Conservation (phyloP, 371 early-diverging fungal species). For the Circinella umbellata region DNA sequence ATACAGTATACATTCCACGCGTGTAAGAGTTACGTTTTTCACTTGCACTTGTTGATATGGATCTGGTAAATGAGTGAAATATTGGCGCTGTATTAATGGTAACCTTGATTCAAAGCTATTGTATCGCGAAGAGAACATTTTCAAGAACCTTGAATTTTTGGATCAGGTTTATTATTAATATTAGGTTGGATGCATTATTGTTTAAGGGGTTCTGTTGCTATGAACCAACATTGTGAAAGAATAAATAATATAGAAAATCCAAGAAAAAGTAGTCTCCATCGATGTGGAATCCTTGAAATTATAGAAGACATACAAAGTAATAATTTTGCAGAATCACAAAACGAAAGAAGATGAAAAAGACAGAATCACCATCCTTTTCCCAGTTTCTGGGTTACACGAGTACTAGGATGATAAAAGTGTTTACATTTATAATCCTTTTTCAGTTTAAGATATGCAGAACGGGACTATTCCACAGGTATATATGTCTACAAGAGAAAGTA, state of each 20-base stretch:
- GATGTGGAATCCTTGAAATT: conserved; percentile 13
- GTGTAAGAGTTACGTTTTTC: conserved; percentile 28
- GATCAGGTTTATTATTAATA: no score
- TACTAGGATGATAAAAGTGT: no score
- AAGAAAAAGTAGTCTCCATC: conserved; percentile 15
- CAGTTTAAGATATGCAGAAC: no score
- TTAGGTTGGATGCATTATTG: conserved; percentile 17
- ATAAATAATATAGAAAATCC: background rate
- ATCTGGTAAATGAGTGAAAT: conserved; percentile 23
- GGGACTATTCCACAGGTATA: no score
- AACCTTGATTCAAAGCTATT: conserved; percentile 5
- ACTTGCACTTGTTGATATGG: conserved; percentile 30
- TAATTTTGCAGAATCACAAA: no score
- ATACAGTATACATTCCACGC: conserved; percentile 13
- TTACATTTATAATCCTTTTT: no score
- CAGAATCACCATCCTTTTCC: no score
- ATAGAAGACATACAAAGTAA: background rate
- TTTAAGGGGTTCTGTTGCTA: conserved; percentile 16
- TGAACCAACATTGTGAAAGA: conserved; percentile 12
- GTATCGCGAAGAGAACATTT: no score
- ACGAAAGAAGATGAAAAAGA: no score
- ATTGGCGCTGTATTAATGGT: conserved; percentile 17
- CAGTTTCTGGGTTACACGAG: no score
- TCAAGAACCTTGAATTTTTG: no score
- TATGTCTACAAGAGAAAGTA: no score